Evolutionary conservation across 1,284 basidiomycete genomes (phyloP).

Genomic region (Trichosporon sp.): DNA sequence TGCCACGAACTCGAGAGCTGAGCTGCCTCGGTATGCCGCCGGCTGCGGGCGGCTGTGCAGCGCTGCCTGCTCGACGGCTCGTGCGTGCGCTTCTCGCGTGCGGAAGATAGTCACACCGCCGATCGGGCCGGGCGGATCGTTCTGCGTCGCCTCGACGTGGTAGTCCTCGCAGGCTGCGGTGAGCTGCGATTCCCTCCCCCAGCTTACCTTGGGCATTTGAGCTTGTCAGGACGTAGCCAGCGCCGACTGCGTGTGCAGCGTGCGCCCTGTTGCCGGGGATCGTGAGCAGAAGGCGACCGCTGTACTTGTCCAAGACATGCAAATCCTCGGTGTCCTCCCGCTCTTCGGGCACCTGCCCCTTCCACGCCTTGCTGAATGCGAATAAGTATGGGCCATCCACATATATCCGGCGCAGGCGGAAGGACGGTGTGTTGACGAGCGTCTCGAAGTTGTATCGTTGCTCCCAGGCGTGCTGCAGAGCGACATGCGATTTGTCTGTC

Average conservation of each 20-base stretch:
- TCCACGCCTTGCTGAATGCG: neutral
- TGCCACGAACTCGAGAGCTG: neutral
- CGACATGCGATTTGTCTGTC: neutral
- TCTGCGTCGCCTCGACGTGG: neutral
- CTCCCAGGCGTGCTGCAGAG: conserved; percentile 6
- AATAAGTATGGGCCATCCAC: neutral
- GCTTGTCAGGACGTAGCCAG: neutral
- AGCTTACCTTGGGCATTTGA: neutral
- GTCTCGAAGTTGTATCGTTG: conserved; percentile 1
- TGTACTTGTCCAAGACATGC: neutral
- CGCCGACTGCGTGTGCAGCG: neutral
- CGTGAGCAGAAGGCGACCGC: neutral
- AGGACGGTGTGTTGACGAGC: neutral
- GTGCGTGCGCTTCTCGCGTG: neutral
- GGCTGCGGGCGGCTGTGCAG: neutral
- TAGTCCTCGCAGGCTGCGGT: neutral
- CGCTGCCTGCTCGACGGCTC: neutral
- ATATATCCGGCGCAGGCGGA: neutral
- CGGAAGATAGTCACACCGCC: neutral
- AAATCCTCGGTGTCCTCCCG: neutral
- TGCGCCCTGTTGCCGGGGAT: neutral
- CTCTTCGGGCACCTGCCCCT: neutral
- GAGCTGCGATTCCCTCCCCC: neutral
- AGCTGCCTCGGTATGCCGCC: neutral
- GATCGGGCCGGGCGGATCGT: neutral